Evolutionary conservation across 805 yeast species (phyloP).

Genomic region (Torulaspora maleeae): DNA sequence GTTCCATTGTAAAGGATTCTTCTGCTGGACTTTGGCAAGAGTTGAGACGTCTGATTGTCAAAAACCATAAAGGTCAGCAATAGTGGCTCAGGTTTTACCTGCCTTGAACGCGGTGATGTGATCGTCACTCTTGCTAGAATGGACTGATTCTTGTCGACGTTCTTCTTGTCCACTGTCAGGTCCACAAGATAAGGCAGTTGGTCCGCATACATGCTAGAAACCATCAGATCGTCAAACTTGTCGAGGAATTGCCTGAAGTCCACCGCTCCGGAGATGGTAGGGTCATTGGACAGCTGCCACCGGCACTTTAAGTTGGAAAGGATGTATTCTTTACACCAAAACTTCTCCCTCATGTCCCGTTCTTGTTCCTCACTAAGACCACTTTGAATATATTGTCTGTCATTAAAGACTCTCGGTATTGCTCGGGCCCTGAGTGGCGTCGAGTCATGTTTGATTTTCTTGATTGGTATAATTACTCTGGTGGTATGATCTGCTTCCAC

Average conservation of each 20-base stretch:
- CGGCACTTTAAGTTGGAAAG: constrained; percentile 54
- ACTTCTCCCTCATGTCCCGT: constrained; percentile 51
- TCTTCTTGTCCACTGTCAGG: constrained; percentile 10
- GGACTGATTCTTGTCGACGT: constrained; percentile 15
- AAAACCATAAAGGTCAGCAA: constrained; percentile 18
- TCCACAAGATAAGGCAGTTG: constrained; percentile 18
- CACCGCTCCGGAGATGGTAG: constrained; percentile 18
- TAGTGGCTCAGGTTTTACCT: constrained; percentile 1
- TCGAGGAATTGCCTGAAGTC: constrained; percentile 28
- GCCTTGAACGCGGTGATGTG: constrained; percentile 5
- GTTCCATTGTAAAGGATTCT: constrained; percentile 69
- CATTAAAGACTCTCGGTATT: constrained; percentile 64
- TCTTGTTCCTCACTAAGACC: constrained; percentile 54
- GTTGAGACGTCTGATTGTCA: constrained; percentile 24
- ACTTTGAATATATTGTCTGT: constrained; percentile 56
- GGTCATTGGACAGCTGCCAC: constrained; percentile 46
- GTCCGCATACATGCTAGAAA: constrained; percentile 23
- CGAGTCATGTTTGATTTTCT: constrained; percentile 44
- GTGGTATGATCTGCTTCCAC: constrained; percentile 44
- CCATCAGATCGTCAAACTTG: constrained; percentile 25
- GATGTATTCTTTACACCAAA: constrained; percentile 76
- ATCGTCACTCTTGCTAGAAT: constrained; percentile 13
- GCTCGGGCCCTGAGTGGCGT: constrained; percentile 34
- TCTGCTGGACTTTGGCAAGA: constrained; percentile 41
- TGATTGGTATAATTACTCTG: constrained; percentile 70